These are phyloP conservation scores for Handroanthus guayacan DNA, from an alignment of 257 asterid species.

Conservation along the genomic window DNA sequence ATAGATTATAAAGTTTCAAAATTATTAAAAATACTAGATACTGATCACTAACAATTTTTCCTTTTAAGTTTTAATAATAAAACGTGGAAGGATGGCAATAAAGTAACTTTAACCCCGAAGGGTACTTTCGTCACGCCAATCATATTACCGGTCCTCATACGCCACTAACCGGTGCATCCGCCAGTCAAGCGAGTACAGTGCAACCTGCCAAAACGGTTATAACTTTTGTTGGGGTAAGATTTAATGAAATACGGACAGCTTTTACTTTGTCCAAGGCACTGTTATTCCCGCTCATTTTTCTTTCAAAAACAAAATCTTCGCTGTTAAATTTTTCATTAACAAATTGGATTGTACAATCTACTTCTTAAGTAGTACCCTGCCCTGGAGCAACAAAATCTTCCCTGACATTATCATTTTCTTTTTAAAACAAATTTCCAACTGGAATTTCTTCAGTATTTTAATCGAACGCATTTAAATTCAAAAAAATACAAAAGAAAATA, in stretches of 20 bases:
- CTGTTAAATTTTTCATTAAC: neutral
- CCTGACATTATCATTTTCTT: constrained; percentile 28
- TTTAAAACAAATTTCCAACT: constrained; percentile 23
- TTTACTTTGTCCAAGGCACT: constrained; percentile 38
- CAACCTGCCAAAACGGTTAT: constrained; percentile 4
- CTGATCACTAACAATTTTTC: too few relatives aligned
- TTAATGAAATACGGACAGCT: constrained; percentile 29
- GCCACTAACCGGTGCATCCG: neutral
- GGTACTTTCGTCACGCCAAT: neutral
- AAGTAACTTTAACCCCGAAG: neutral
- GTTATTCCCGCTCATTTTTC: constrained; percentile 66
- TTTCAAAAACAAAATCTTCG: constrained; percentile 44
- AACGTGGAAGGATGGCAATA: neutral
- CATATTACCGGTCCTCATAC: neutral
- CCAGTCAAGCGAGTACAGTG: neutral
- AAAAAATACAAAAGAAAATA: constrained; percentile 23
- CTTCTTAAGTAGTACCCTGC: constrained; percentile 9
- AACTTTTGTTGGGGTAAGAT: constrained; percentile 20
- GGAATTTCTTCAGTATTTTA: constrained; percentile 39
- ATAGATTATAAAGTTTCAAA: too few relatives aligned
- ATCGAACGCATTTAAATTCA: constrained; percentile 48
- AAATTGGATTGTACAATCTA: neutral
- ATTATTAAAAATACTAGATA: too few relatives aligned
- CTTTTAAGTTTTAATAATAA: too few relatives aligned
- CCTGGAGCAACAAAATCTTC: constrained; percentile 31